Evolutionary conservation across 163 green algal species (phyloP), one percentile per base, ranked within the genome.

Genomic region (Coccomyxa subellipsoidea): DNA sequence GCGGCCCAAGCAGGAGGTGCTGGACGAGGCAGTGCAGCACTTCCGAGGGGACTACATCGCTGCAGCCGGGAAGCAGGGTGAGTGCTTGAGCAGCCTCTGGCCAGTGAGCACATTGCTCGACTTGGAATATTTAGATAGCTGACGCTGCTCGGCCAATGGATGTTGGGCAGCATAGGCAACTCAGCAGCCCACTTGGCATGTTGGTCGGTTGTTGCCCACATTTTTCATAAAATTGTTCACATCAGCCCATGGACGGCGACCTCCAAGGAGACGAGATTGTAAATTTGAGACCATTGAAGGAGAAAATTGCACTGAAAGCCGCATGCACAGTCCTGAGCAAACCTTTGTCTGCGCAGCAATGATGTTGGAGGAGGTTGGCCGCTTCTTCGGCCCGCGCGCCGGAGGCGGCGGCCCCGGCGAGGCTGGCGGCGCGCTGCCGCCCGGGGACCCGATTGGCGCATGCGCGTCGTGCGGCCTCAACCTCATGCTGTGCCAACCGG

Each of bases 1-100:
- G 9, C 82, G 86, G 21, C 86, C 54, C 69, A 90, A 91, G 73
- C 78, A 90, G 38, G 81, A 73, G n/a, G 88, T 94, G 78, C 88
- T 97, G 77, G 40, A 82, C 25, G 90, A 96, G 72, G 94, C 93
- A 27, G 90, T 98, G 10, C 38, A 85, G 7, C 83, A 89, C 35
- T 98, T 97, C 85, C 77, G 83, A 0, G 79, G 73, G 3, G 91
- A 96, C 83, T 82, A 38, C 35, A 82, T 82, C 40, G 47, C 23
- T 69, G 78, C 35, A 54, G 32, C 34, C 34, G 32, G 66, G 6
- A 47, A 72, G 39, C 27, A 73, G 31, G 69, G 38, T 77, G 69
- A n/a, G n/a, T 72, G 69, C 66, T 34, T 27, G 66, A 35, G 47
- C 47, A 73, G 27, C 66, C 6, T 73, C 66, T 27, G n/a, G n/a